Percentiles rank a stretch among this genome's conserved stretches.
Conservation (phyloP, 2,329 filamentous ascomycete species). For the Diplodia sapinea region DNA sequence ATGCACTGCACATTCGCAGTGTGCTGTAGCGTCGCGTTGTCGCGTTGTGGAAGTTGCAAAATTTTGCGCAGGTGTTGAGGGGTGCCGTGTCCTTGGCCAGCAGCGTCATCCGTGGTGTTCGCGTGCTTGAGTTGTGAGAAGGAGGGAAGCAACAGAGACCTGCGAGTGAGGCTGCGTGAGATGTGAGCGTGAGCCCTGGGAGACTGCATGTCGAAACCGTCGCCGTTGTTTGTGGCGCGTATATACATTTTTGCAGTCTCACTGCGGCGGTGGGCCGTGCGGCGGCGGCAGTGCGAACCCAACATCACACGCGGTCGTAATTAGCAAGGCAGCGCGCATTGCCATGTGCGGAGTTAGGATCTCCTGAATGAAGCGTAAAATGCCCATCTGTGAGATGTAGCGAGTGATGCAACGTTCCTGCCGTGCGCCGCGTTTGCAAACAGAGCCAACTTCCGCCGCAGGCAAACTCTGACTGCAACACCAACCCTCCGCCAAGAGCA, state of each 20-base stretch:
- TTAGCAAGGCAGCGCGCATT: background rate
- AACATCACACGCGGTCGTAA: background rate
- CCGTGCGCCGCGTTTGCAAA: conserved; percentile 10
- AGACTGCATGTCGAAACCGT: background rate
- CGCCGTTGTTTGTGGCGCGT: background rate
- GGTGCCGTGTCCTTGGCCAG: background rate
- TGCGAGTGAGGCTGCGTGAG: background rate
- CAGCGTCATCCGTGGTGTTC: background rate
- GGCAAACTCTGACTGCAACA: conserved; percentile 31
- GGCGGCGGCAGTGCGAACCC: conserved; percentile 1
- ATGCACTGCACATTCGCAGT: too few relatives aligned
- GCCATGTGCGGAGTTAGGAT: background rate
- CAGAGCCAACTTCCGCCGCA: conserved; percentile 20
- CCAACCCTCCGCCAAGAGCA: conserved; percentile 18
- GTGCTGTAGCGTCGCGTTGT: too few relatives aligned
- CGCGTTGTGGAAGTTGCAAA: background rate
- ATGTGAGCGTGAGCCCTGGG: background rate
- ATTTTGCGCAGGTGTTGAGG: background rate
- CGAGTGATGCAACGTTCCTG: conserved; percentile 16
- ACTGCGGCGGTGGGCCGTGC: conserved; percentile 7
- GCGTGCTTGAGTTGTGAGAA: background rate
- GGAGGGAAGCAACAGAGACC: background rate
- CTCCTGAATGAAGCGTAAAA: background rate
- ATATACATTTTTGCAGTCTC: background rate
- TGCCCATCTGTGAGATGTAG: background rate